Conservation (phyloP, 2,329 filamentous ascomycete species). For the Biscogniauxia marginata region DNA sequence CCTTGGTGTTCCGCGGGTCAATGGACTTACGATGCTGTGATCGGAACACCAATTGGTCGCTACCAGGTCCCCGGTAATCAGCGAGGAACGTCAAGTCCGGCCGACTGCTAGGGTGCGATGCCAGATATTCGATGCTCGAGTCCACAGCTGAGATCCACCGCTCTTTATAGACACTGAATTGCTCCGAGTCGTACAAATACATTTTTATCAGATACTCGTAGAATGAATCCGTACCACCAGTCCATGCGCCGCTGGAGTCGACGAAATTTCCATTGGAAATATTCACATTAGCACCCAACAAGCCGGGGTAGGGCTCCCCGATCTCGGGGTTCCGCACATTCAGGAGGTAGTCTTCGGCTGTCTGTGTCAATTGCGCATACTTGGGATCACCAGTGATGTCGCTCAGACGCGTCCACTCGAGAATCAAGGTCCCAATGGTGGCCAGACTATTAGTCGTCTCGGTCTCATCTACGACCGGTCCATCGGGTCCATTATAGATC, state of each 20-base stretch:
- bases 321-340: constrained; percentile 56
- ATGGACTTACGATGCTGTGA: constrained; percentile 49
- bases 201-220: constrained; percentile 94
- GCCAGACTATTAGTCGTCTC: constrained; percentile 68
- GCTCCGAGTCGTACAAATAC: constrained; percentile 71
- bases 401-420: constrained; percentile 81
- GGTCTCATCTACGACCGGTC: constrained; percentile 6
- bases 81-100: constrained; percentile 73
- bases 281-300: constrained; percentile 68
- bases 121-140: constrained; percentile 69
- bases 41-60: constrained; percentile 37
- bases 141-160: constrained; percentile 75
- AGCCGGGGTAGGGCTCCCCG: constrained; percentile 72
- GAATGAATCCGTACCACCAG: constrained; percentile 73
- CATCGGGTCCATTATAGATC: constrained; percentile 35
- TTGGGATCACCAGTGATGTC: constrained; percentile 68
- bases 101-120: constrained; percentile 63
- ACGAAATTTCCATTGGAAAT: constrained; percentile 65
- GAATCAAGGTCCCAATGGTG: constrained; percentile 71
- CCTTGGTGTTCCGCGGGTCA: neutral
- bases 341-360: constrained; percentile 68
- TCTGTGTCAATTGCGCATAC: constrained; percentile 66
- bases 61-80: constrained; percentile 47
- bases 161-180: constrained; percentile 66
- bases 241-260: constrained; percentile 71